Percentiles rank a stretch among this genome's conserved stretches.
These are phyloP conservation scores for Plectosphaerella sp. DNA, from an alignment of 2,329 filamentous ascomycete species.

Conservation along the genomic window DNA sequence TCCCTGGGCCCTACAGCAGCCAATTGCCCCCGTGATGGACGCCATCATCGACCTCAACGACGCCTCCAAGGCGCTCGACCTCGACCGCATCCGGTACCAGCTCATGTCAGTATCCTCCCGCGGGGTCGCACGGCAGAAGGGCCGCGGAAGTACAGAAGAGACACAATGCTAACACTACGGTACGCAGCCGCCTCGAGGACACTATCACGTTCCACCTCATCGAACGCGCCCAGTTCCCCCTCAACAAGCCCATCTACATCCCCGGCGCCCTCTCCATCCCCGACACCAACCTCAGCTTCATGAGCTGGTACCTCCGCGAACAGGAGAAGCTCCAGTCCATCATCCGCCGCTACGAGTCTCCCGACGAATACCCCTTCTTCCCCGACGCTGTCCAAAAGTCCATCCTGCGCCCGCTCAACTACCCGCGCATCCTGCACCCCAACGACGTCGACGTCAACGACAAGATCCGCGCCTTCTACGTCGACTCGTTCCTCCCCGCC, in stretches of 20 bases:
- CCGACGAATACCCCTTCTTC: slow-evolving; percentile 98
- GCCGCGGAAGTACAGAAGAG: neutral
- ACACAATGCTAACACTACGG: neutral
- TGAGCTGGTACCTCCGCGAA: slow-evolving; percentile 90
- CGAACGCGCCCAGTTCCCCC: slow-evolving; percentile 94
- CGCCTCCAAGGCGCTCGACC: slow-evolving; percentile 77
- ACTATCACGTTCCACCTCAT: slow-evolving; percentile 97
- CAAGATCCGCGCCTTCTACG: slow-evolving; percentile 82
- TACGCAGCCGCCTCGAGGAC: slow-evolving; percentile 81
- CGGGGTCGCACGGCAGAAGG: slow-evolving; percentile 5
- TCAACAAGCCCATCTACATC: slow-evolving; percentile 83
- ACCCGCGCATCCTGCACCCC: slow-evolving; percentile 80
- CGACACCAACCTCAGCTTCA: slow-evolving; percentile 68
- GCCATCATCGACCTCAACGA: slow-evolving; percentile 84
- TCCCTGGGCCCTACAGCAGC: neutral
- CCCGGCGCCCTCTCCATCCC: slow-evolving; percentile 79
- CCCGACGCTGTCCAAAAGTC: slow-evolving; percentile 72
- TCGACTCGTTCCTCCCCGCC: slow-evolving; percentile 74
- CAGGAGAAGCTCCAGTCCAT: slow-evolving; percentile 89
- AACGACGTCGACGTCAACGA: slow-evolving; percentile 91
- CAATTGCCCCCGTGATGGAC: slow-evolving; percentile 60
- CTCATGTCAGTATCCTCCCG: slow-evolving; percentile 62
- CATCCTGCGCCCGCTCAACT: slow-evolving; percentile 82
- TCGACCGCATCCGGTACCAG: slow-evolving; percentile 89
- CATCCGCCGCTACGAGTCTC: slow-evolving; percentile 90